Evolutionary conservation across 1,139 yeast species (phyloP), one percentile per base, ranked within the genome.

Genomic region (Blastobotrys capitulatus): DNA sequence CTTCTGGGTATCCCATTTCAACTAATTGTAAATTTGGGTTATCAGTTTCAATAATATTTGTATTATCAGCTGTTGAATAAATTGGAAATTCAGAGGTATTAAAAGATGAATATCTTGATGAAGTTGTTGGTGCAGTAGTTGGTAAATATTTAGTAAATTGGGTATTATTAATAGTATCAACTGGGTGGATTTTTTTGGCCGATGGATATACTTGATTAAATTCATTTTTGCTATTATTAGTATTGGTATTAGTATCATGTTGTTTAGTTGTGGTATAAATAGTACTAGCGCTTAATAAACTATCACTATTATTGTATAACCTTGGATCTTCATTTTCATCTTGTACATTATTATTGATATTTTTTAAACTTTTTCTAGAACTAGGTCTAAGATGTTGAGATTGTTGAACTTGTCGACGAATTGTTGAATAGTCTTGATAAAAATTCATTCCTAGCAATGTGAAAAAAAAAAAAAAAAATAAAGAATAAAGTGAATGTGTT

Each of bases 321-420:
- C 41, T 25, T 15, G 44, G 44, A 25, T 41, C 44, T 25, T 25
- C 37, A 25, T 41, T 41, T 19, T 41, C 44, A 20, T 39, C 42
- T 4, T 31, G 19, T 6, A 32, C 20, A 39, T 18, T 35, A 12
- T 6, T 35, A 18, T 7, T 35, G 25, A 7, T 22, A 22, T 7
- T 22, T 5, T 22, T 22, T 22, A 4, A 7, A 22, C 7, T 22
- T 22, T 22, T 22, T 7, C n/a, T n/a, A n/a, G 38, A 35, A 18
- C 6, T 7, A n/a, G 38, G 38, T 6, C 19, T n/a, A n/a, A 5
- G 20, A 5, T 16, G 20, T 5, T 16, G 38, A 35, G 6, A 13
- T 6, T 29, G 32, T 13, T n/a, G n/a, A n/a, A n/a, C n/a, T n/a
- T n/a, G n/a, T n/a, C n/a, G n/a, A n/a, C 32, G 32, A 6, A 29